Evolutionary conservation across 371 early-diverging fungal genomes (phyloP).

Genomic region (Apophysomyces variabilis): DNA sequence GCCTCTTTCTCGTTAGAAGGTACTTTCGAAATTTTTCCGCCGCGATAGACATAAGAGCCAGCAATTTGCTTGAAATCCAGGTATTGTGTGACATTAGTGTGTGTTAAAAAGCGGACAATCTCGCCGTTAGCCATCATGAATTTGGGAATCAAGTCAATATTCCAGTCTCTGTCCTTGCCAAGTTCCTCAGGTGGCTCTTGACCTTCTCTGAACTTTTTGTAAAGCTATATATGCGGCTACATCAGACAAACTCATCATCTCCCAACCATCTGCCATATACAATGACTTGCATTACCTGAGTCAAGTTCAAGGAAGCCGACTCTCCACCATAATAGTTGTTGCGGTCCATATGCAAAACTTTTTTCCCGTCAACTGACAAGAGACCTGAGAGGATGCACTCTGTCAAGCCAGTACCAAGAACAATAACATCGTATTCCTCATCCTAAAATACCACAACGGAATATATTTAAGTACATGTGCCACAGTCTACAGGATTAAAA

Average conservation of each 20-base stretch:
- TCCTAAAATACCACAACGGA: conserved; percentile 52
- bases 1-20: conserved; percentile 95
- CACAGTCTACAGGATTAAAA: too few species aligned
- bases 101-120: conserved; percentile 84
- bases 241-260: background rate
- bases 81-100: conserved; percentile 98
- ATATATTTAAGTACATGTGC: too few species aligned
- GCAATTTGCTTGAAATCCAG: conserved; percentile 97
- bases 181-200: conserved; percentile 65
- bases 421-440: conserved; percentile 94
- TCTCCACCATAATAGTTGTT: conserved; percentile 99
- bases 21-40: conserved; percentile 93
- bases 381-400: conserved; percentile 99
- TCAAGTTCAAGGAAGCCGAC: conserved; percentile 90
- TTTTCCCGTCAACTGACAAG: conserved; percentile 97
- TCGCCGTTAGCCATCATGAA: conserved; percentile 99
- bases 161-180: conserved; percentile 95
- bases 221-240: conserved; percentile 62
- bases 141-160: conserved; percentile 99
- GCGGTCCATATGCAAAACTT: conserved; percentile 98
- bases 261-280: background rate
- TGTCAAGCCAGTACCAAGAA: conserved; percentile 99
- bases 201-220: conserved; percentile 82
- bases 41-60: conserved; percentile 95
- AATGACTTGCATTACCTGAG: conserved; percentile 66